Evolutionary conservation across 495 filamentous ascomycete genomes (phyloP), one percentile per base, ranked within the genome.

Genomic region (Echria macrotheca): DNA sequence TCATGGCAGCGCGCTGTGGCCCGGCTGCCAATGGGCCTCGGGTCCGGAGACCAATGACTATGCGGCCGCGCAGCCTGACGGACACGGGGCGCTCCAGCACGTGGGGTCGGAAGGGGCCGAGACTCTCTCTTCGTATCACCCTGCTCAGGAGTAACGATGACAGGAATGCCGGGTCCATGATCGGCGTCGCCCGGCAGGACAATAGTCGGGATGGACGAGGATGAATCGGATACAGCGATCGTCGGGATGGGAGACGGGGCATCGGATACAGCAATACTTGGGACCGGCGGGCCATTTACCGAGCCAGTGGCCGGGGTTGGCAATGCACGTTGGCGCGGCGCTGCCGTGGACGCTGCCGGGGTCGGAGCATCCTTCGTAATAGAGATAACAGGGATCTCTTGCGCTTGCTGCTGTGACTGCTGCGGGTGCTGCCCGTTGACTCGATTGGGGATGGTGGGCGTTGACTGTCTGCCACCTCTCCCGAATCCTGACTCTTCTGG

Each of bases 1-100:
- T 89, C 81, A 36, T 89, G 83, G 63, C 93, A 99, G 29, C 80
- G 79, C 4, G 87, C 88, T 1, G 85, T 85, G 6, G 85, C 82
- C 36, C 87, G 79, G 43, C 78, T 79, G 25, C 67, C 69, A 41
- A 64, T 59, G 14, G 69, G 54, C 11, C 53, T 56, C 18, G 57
- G 61, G 26, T 65, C 75, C 23, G 67, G 70, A 23, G 72, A 69
- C 68, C 67, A 83, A 66, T 61, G 78, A 50, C 66, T 65, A 45
- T 54, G 65, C 47, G 61, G 64, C 28, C 59, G 69, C n/a, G 66
- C 57, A 40, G 58, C 55, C n/a, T 65, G 66, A 50, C 63, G 69
- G 46, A 59, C 55, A 26, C 54, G 64, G 41, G 65, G 66, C 35
- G 57, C 57, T 7, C 40, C 51, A 56, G 61, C 48, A 55, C 61